Base-by-base conservation (phyloP, 495 filamentous ascomycete genomes). In the Tuber umbilicatum region DNA sequence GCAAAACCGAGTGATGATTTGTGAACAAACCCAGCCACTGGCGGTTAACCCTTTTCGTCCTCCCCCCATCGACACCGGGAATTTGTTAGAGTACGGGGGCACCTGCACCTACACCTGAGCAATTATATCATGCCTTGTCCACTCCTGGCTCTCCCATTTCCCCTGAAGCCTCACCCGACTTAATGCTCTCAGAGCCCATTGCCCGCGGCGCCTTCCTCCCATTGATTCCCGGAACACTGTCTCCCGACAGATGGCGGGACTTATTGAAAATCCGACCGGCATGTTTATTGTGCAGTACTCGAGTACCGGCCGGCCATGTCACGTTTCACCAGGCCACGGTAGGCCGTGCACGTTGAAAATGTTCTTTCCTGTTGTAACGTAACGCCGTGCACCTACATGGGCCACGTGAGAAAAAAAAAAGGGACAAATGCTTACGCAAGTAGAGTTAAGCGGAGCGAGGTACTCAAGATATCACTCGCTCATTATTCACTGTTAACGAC, bases 381-480 rank as follows among this genome's bases (percentile, higher is more conserved):
- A 35, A 64, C 55, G 12, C 55, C 10, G 19, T 64, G 55, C 12
- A 64, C 27, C 4, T 17, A 64, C 27, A 64, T 19, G n/a, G 55
- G 27, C 12, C 55, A 64, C 55, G 55, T 64, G 55, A 64, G 55
- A 35, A 50, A 50, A 50, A 50, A 55, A 27, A 12, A 55, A 55
- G 23, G 23, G n/a, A 16, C n/a, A 60, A 60, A 60, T 0, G n/a
- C 50, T 60, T 60, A 31, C 50, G 50, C 50, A 31, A 35, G 55
- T 27, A 27, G 14, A 17, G n/a, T 27, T 31, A 27, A 14, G 55
- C 10, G 55, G n/a, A 64, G 14, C 19, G 4, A 31, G 55, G 19
- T 64, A 17, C 55, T 64, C 55, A 35, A 35, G 55, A 64, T 64
- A 64, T 64, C 55, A 64, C 55, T 64, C 55, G 55, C 14, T 64